Conservation (phyloP, 805 yeast species). For the Cyberlindnera veronae region DNA sequence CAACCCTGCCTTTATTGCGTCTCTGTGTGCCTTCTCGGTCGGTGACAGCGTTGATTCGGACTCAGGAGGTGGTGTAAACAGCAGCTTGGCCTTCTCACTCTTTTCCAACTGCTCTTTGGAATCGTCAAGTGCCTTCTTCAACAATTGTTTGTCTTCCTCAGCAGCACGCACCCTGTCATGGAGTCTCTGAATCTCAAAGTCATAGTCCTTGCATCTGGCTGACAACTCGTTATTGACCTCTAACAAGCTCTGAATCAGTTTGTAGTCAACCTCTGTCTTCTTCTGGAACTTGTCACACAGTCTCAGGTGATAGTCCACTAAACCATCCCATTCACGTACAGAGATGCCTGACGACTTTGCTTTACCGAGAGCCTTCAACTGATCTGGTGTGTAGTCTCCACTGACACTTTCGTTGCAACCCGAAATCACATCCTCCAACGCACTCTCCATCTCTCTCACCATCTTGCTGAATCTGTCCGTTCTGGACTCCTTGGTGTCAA, state of each 20-base stretch:
- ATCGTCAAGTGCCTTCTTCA: too few species aligned
- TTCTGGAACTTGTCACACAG: constrained; percentile 2
- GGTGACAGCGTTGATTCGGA: too few species aligned
- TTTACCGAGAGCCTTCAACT: constrained; percentile 3
- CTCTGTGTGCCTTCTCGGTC: too few species aligned
- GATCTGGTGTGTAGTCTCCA: neutral
- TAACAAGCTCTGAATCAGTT: constrained; percentile 19
- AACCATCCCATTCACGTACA: constrained; percentile 14
- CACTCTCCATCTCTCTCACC: constrained; percentile 9
- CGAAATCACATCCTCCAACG: constrained; percentile 5
- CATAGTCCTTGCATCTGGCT: neutral
- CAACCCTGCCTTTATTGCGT: too few species aligned
- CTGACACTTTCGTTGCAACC: neutral
- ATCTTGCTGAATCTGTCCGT: neutral
- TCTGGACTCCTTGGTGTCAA: too few species aligned
- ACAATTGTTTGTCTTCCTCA: too few species aligned
- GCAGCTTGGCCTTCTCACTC: too few species aligned
- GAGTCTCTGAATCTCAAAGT: neutral
- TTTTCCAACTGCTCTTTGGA: too few species aligned
- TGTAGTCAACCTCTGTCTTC: constrained; percentile 10
- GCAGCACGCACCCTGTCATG: neutral
- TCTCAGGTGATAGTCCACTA: constrained; percentile 9
- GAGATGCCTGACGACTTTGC: neutral
- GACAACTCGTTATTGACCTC: constrained; percentile 20
- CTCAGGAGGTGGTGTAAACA: too few species aligned